Percentiles rank a stretch among this genome's conserved stretches.
These are phyloP conservation scores for Stephania cephalantha DNA, from an alignment of 164 flowering plant genomes.

Conservation along the genomic window DNA sequence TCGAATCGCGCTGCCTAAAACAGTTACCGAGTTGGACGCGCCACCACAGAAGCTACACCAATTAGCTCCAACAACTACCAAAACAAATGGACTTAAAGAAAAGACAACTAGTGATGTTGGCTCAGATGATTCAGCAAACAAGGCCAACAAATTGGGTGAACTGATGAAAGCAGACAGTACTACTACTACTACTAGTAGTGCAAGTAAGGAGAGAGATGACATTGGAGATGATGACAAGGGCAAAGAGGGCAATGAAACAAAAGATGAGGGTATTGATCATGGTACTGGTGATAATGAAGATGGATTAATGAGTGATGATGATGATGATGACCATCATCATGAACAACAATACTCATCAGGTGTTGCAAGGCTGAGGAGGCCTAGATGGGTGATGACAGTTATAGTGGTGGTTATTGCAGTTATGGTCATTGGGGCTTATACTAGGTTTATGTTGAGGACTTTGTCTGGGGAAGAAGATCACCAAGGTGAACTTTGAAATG, in stretches of 20 bases:
- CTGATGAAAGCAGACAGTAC: neutral
- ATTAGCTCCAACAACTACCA: neutral
- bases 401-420: slow-evolving; percentile 8
- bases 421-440: slow-evolving; percentile 20
- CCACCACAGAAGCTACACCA: neutral
- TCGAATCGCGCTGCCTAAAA: slow-evolving; percentile 34
- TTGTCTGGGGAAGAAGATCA: neutral
- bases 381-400: slow-evolving; percentile 7
- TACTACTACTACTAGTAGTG: neutral
- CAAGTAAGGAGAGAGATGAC: neutral
- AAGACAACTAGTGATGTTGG: neutral
- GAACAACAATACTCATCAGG: neutral
- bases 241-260: too few relatives aligned
- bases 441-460: neutral
- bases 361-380: neutral
- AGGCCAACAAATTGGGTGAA: neutral
- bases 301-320: neutral
- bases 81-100: neutral
- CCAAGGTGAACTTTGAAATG: neutral
- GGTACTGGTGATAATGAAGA: neutral
- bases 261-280: neutral
- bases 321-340: too few relatives aligned
- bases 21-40: neutral
- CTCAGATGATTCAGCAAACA: neutral
- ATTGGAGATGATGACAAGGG: neutral